Conservation (phyloP, 352 stramenopile species). For the Phytophthora tubulina region DNA sequence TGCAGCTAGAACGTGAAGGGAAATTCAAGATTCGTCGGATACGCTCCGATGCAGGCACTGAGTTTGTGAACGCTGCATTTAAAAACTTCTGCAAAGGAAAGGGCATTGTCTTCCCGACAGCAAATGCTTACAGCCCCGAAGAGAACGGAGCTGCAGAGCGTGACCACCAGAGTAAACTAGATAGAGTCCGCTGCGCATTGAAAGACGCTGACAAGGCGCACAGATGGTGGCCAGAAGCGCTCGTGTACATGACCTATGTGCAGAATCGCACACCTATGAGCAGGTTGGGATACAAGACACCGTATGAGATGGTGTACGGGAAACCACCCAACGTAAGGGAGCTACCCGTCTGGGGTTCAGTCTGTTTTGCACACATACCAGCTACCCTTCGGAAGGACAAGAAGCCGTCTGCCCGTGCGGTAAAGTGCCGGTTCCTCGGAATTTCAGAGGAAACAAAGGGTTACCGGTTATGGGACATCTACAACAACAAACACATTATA, state of each 20-base stretch:
- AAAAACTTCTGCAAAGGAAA: constrained; percentile 22
- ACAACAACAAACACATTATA: constrained; percentile 19
- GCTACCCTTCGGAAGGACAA: constrained; percentile 5
- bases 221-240: constrained; percentile 14
- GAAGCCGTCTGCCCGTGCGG: constrained; percentile 2
- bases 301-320: constrained; percentile 5
- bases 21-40: constrained; percentile 8
- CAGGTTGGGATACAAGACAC: constrained; percentile 5
- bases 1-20: constrained; percentile 13
- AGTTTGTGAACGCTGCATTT: constrained; percentile 22
- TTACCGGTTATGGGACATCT: constrained; percentile 12
- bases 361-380: constrained; percentile 17
- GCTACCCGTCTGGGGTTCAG: constrained; percentile 5
- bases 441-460: constrained; percentile 19
- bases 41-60: background rate
- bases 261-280: constrained; percentile 22
- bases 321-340: background rate
- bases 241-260: constrained; percentile 29
- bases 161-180: no score
- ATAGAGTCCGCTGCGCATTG: no score
- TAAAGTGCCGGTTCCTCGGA: constrained; percentile 14
- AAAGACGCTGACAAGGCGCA: background rate
- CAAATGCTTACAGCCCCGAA: constrained; percentile 5
- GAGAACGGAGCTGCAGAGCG: no score
- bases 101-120: constrained; percentile 14